phyloP scores from a whole-genome alignment of 2,329 filamentous ascomycete species.

The Monascus ruber region DNA sequence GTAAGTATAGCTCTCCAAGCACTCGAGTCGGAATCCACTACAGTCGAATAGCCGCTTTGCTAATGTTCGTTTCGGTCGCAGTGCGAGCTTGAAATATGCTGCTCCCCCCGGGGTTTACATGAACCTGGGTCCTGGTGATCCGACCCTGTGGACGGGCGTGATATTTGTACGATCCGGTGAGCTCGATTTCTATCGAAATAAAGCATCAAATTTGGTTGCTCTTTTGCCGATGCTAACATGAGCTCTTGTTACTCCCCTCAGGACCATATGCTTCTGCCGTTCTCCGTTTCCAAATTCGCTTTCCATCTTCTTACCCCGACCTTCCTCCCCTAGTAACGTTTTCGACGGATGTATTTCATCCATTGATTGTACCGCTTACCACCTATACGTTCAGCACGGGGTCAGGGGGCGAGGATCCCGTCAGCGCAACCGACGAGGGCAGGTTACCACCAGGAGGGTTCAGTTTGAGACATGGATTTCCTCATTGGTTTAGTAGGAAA shows the following conservation, averaged over 20 bases:
- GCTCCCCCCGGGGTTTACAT: constrained; percentile 82
- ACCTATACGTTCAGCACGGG: constrained; percentile 86
- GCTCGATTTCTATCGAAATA: not conserved
- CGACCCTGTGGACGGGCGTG: constrained; percentile 77
- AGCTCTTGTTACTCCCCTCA: constrained; percentile 25
- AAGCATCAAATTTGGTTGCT: not conserved
- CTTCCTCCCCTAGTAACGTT: constrained; percentile 79
- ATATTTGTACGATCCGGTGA: constrained; percentile 81
- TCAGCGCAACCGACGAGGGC: constrained; percentile 74
- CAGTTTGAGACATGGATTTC: constrained; percentile 81
- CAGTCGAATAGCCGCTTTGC: no score
- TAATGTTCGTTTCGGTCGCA: constrained; percentile 24
- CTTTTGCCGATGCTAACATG: not conserved
- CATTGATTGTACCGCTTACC: constrained; percentile 82
- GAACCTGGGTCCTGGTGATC: constrained; percentile 68
- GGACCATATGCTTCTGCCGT: constrained; percentile 82
- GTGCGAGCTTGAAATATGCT: constrained; percentile 67
- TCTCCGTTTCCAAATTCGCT: constrained; percentile 80
- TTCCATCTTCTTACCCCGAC: constrained; percentile 67
- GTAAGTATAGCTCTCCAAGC: constrained; percentile 38
- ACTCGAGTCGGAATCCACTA: no score
- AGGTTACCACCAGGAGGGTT: constrained; percentile 79
- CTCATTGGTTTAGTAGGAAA: constrained; percentile 68
- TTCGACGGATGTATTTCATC: constrained; percentile 87
- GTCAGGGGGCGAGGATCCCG: constrained; percentile 61